Percentiles rank a stretch among this genome's conserved stretches.
phyloP scores from a whole-genome alignment of 2,329 filamentous ascomycete genomes.

The Phaeophleospora eucalypticola region DNA sequence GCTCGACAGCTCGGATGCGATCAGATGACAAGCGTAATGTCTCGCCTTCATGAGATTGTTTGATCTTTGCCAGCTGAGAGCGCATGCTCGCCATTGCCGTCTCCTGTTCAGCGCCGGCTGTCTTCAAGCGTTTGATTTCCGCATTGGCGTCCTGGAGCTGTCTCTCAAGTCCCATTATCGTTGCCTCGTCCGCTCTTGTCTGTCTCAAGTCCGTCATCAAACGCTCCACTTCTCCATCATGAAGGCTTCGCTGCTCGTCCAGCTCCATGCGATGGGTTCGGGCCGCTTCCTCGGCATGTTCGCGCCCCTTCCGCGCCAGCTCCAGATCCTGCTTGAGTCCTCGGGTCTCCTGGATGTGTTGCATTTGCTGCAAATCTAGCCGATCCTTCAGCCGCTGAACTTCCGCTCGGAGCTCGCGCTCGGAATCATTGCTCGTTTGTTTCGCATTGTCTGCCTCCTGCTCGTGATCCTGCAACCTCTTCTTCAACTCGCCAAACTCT shows the following conservation, averaged over 20 bases:
- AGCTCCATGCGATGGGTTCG: conserved; percentile 22
- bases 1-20: conserved; percentile 19
- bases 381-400: conserved; percentile 20
- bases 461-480: conserved; percentile 19
- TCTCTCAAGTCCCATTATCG: conserved; percentile 21
- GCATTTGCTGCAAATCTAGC: conserved; percentile 16
- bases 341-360: conserved; percentile 15
- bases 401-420: conserved; percentile 16
- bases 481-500: conserved; percentile 21
- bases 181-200: conserved; percentile 13
- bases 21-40: conserved; percentile 15
- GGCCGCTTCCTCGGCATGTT: conserved; percentile 21
- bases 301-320: conserved; percentile 17
- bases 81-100: conserved; percentile 12
- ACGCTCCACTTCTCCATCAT: conserved; percentile 21
- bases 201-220: conserved; percentile 20
- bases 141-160: conserved; percentile 18
- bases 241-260: conserved; percentile 19
- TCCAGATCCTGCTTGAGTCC: conserved; percentile 22
- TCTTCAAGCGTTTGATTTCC: conserved; percentile 20
- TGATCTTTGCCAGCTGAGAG: conserved; percentile 14
- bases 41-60: conserved; percentile 17
- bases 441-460: conserved; percentile 9
- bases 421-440: conserved; percentile 7
- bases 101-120: conserved; percentile 12